Evolutionary conservation across 805 yeast species (phyloP).

Genomic region (Helenozyma rhizophorensis): DNA sequence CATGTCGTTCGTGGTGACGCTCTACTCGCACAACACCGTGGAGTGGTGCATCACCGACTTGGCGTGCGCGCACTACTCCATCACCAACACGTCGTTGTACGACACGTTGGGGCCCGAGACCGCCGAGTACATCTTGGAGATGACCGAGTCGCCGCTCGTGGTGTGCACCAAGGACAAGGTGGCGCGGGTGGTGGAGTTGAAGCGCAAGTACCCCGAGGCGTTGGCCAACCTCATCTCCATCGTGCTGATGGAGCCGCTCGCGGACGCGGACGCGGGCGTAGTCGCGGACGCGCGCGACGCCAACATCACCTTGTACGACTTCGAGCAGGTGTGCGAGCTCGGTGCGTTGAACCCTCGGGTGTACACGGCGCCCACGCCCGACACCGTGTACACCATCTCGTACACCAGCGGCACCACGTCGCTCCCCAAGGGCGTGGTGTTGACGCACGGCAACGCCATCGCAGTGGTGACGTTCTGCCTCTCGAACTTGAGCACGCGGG

Average conservation of each 20-base stretch:
- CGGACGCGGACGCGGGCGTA: conserved; percentile 9
- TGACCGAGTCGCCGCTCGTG: conserved; percentile 21
- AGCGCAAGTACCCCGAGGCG: conserved; percentile 25
- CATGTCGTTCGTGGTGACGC: conserved; percentile 28
- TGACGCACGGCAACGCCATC: conserved; percentile 21
- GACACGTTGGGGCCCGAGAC: conserved; percentile 37
- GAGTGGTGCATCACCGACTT: conserved; percentile 38
- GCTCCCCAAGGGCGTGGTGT: conserved; percentile 68
- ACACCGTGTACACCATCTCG: conserved; percentile 36
- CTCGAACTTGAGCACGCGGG: conserved; percentile 1
- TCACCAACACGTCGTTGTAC: conserved; percentile 37
- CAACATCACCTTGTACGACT: conserved; percentile 21
- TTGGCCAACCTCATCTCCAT: conserved; percentile 45
- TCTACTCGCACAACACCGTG: conserved; percentile 30
- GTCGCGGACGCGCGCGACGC: conserved; percentile 11
- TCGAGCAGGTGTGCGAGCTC: conserved; percentile 27
- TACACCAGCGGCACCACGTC: conserved; percentile 62
- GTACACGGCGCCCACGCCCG: conserved; percentile 27
- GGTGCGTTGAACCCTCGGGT: conserved; percentile 35
- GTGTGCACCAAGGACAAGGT: conserved; percentile 48
- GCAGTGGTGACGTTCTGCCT: conserved; percentile 10
- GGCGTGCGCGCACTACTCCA: conserved; percentile 28
- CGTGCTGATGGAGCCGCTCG: conserved; percentile 46
- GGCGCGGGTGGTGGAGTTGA: conserved; percentile 41
- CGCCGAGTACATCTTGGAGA: conserved; percentile 28